phyloP scores from a whole-genome alignment of 352 stramenopile genomes.

The Phytophthora syringae region DNA sequence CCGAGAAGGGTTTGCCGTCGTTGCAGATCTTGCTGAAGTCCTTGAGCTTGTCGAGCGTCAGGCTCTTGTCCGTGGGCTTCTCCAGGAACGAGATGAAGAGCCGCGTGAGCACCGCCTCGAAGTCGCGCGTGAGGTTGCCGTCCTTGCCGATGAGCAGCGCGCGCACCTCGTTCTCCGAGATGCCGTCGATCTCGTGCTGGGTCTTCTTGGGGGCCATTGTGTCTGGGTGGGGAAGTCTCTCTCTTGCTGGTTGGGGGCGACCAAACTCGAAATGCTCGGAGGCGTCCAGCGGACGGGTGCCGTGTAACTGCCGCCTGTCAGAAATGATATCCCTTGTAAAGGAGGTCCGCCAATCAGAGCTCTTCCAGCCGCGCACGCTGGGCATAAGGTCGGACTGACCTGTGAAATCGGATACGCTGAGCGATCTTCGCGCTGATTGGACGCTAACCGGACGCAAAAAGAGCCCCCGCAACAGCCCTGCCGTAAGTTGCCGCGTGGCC shows the following conservation, averaged over 20 bases:
- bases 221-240: too few relatives aligned
- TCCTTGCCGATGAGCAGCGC: constrained; percentile 85
- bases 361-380: neutral
- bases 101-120: constrained; percentile 85
- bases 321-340: constrained; percentile 18
- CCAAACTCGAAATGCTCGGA: constrained; percentile 43
- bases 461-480: constrained; percentile 9
- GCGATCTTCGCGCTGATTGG: neutral
- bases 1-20: constrained; percentile 87
- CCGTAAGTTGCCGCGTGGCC: constrained; percentile 39
- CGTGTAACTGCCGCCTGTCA: constrained; percentile 18
- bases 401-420: constrained; percentile 11
- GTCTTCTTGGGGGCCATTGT: constrained; percentile 68
- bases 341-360: neutral
- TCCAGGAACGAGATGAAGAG: constrained; percentile 89
- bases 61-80: constrained; percentile 75
- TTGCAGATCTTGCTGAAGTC: constrained; percentile 92
- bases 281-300: constrained; percentile 22
- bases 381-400: constrained; percentile 18
- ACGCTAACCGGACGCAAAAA: constrained; percentile 5
- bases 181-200: constrained; percentile 53
- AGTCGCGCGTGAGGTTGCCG: constrained; percentile 84
- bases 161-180: constrained; percentile 87
- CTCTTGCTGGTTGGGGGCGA: constrained; percentile 20
- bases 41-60: constrained; percentile 88